Conservation (phyloP, 768 basidiomycete genomes). For the Boletus pseudopeckii region DNA sequence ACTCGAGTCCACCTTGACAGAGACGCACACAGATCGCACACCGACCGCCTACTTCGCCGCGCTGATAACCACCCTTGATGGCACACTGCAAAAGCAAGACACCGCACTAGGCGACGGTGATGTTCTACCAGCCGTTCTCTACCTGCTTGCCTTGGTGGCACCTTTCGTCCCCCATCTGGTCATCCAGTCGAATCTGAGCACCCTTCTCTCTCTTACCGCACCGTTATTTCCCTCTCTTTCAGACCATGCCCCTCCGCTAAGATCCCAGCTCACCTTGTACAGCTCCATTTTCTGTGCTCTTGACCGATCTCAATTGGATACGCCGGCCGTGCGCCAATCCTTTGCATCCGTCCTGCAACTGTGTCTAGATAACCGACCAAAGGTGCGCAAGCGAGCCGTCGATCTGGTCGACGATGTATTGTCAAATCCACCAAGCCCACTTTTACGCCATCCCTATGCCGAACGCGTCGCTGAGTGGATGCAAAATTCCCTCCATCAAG, state of each 20-base stretch:
- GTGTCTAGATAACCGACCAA: constrained; percentile 84
- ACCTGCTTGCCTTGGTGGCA: constrained; percentile 33
- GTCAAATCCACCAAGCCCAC: constrained; percentile 70
- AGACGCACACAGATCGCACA: constrained; percentile 62
- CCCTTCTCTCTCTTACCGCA: constrained; percentile 68
- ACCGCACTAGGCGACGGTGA: constrained; percentile 69
- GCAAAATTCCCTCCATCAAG: constrained; percentile 60
- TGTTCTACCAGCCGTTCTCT: constrained; percentile 33
- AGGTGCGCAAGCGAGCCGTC: constrained; percentile 88
- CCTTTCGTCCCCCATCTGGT: constrained; percentile 70
- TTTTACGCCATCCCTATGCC: constrained; percentile 81
- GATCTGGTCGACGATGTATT: constrained; percentile 82
- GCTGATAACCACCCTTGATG: constrained; percentile 78
- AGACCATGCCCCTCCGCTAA: constrained; percentile 70
- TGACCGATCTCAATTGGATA: constrained; percentile 68
- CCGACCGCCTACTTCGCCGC: constrained; percentile 96
- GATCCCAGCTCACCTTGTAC: constrained; percentile 82
- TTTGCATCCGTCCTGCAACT: constrained; percentile 85
- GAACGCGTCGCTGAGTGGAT: constrained; percentile 80
- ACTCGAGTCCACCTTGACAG: constrained; percentile 75
- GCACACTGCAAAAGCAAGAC: constrained; percentile 63
- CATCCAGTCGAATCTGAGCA: constrained; percentile 69
- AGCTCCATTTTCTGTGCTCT: constrained; percentile 65
- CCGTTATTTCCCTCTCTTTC: constrained; percentile 71
- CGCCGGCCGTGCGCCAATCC: constrained; percentile 65